Base-by-base conservation (phyloP, 2,329 filamentous ascomycete species). In the Ceratocystis harringtonii region DNA sequence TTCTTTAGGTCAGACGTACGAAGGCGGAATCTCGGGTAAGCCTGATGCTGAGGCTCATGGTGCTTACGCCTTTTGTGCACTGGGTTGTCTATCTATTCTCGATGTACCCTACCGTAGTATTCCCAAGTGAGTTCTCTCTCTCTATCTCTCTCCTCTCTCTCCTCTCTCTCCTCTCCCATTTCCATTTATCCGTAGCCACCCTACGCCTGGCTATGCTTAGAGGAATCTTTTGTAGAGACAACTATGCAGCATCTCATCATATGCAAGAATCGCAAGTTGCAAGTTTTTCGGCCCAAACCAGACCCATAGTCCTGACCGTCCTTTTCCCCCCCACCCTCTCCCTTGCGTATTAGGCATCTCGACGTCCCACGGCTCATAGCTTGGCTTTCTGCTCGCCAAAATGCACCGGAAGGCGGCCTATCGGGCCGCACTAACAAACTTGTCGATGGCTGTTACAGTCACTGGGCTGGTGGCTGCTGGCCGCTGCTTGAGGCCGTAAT, bases 401-500 rank as follows among this genome's bases (percentile, higher is more conserved):
- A 92, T 74, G 85, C 86, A 36, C 94, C 92, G 2, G 94, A 97
- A 74, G 92, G 92, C 69, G 94, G 94, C 44, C 92, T 96, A 72
- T 88, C 90, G 50, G 94, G 94, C 68, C 87, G 94, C 70, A 96
- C 92, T 32, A 97, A 97, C 80, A 99, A 99, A 77, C 81, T 99
- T 41, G 94, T 97, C 41, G 94, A 99, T 75, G 94, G 92, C 58
- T 99, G 94, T 77, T 99, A 99, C 78, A 95, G 90, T 73, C 92
- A 96, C 76, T 99, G 94, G 94, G 88, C 96, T 43, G 94, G 94
- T 65, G 89, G 88, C 65, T 97, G 92, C 77, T 99, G 92, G 90
- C 87, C 92, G 58, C 77, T 99, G 69, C 80, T 97, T 70, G 88
- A 96, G 77, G 89, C 90, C 66, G 86, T 86, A 65, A 76, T 94